Conservation (phyloP, 1,284 basidiomycete species). For the Exsudoporus floridanus region DNA sequence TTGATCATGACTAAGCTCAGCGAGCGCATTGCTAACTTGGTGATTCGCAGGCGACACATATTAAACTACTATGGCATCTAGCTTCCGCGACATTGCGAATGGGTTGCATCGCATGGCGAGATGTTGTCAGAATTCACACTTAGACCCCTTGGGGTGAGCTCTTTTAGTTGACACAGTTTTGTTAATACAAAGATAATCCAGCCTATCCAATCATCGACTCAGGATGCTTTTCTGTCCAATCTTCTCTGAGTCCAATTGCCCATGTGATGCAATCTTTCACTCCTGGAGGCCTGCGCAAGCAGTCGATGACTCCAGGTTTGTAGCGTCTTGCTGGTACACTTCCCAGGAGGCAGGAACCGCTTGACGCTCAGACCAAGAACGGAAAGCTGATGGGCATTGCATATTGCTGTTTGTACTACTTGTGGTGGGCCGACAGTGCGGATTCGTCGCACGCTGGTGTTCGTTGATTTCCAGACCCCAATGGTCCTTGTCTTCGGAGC, state of each 20-base stretch:
- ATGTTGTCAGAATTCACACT: background rate
- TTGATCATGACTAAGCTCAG: background rate
- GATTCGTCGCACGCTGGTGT: background rate
- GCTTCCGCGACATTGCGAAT: background rate
- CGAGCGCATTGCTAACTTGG: constrained; percentile 1
- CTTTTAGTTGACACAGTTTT: constrained; percentile 6
- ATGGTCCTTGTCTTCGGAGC: background rate
- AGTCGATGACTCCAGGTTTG: constrained; percentile 36
- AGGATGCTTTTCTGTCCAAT: background rate
- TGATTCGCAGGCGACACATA: background rate
- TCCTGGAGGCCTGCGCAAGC: constrained; percentile 28
- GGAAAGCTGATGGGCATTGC: constrained; percentile 48
- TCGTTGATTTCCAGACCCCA: background rate
- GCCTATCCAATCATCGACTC: background rate
- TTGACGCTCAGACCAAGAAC: constrained; percentile 38
- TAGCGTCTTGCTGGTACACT: constrained; percentile 38
- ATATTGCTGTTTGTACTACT: background rate
- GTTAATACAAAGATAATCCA: constrained; percentile 16
- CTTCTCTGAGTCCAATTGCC: constrained; percentile 14
- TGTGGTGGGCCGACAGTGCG: background rate
- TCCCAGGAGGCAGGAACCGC: constrained; percentile 36
- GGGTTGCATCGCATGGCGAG: background rate
- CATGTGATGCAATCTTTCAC: constrained; percentile 38
- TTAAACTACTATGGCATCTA: background rate
- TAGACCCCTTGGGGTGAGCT: constrained; percentile 14